Conservation (phyloP, 192 early-diverging fungal genomes). For the Gaertneriomyces sp. region DNA sequence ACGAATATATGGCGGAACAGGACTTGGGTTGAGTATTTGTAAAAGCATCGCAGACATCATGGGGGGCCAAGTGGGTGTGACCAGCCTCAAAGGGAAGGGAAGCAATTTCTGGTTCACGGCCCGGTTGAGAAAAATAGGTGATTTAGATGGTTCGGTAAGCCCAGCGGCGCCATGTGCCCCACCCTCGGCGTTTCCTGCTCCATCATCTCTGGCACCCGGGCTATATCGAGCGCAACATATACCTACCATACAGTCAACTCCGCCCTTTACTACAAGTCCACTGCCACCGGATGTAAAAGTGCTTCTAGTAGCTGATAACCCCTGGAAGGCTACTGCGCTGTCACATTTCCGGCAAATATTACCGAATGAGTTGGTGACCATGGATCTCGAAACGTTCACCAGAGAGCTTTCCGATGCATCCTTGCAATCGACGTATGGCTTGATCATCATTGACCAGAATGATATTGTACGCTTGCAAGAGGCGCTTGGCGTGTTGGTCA, state of each 20-base stretch:
- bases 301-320: not conserved
- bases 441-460: not conserved
- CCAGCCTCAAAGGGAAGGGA: slow-evolving; percentile 9
- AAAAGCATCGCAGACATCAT: slow-evolving; percentile 9
- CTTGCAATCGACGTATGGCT: not conserved
- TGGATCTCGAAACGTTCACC: not conserved
- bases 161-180: not conserved
- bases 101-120: not conserved
- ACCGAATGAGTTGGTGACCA: not conserved
- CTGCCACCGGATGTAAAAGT: not conserved
- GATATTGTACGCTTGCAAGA: not conserved
- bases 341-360: not conserved
- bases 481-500: not conserved
- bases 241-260: not conserved
- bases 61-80: slow-evolving; percentile 11
- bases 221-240: not conserved
- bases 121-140: not conserved
- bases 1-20: slow-evolving; percentile 21
- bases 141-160: not conserved
- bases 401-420: not conserved
- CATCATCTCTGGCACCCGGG: not conserved
- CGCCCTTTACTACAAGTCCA: not conserved
- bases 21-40: slow-evolving; percentile 21
- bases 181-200: not conserved
- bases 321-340: not conserved